phyloP scores from a whole-genome alignment of 306 rosid genomes.

The Fragaria nilgerrensis region DNA sequence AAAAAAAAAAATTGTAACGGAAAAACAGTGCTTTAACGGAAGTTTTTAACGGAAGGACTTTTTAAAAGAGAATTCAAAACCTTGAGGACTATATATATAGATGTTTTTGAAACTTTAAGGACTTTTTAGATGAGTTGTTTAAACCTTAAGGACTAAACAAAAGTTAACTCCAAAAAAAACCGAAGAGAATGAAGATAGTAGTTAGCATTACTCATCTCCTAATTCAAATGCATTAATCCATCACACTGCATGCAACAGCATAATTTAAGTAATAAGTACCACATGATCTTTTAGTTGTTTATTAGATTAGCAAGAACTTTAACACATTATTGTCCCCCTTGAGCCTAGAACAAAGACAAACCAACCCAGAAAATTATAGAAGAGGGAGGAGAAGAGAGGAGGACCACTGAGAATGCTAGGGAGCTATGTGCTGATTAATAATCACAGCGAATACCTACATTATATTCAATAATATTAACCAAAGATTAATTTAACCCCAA shows the following conservation, averaged over 20 bases:
- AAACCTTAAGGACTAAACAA: no score
- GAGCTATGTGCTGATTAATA: constrained; percentile 42
- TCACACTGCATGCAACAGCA: not conserved
- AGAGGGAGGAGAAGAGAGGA: constrained; percentile 27
- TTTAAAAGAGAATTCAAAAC: no score
- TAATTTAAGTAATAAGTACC: not conserved
- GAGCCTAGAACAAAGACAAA: constrained; percentile 40
- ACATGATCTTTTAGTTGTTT: constrained; percentile 43
- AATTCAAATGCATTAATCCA: not conserved
- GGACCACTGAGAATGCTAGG: constrained; percentile 52
- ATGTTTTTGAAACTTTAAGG: no score
- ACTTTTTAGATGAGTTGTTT: no score
- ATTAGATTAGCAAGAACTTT: constrained; percentile 38
- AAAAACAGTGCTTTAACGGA: no score
- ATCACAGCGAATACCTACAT: constrained; percentile 36
- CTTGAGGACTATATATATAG: no score
- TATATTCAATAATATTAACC: constrained; percentile 40
- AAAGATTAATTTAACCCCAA: constrained; percentile 49
- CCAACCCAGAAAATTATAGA: constrained; percentile 13
- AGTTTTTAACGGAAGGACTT: no score
- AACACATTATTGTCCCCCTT: constrained; percentile 59
- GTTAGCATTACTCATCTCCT: not conserved
- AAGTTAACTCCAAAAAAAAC: no score
- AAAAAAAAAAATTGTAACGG: no score
- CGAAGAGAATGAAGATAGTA: not conserved